Evolutionary conservation across 148 eudicot species (phyloP), one percentile per base, ranked within the genome.

Genomic region (Persicaria maculosa): DNA sequence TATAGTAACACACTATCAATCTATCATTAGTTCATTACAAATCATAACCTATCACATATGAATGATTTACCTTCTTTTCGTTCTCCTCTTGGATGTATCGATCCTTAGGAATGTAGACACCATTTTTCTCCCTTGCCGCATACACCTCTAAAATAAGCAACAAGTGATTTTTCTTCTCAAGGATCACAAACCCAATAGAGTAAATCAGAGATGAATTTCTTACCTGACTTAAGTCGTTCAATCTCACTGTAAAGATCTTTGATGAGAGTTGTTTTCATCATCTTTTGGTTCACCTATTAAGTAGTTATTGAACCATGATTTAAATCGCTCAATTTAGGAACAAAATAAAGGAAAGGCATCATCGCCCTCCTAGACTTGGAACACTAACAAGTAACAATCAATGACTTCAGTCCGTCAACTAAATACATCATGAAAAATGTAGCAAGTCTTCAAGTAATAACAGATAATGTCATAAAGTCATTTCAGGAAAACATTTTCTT

Each of bases 161-260:
- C 25, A 53, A 7, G 20, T 68, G 68, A 12, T 47, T 74, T 8
- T 20, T 12, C 6, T 25, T 44, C 46, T 22, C 22, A 7, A n/a
- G 44, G 59, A 77, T 12, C 5, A 57, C 68, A 44, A 67, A 20
- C 50, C 44, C 11, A 31, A 48, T 14, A 16, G 19, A 16, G 72
- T 6, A 7, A 4, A 20, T 55, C 1, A 67, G 48, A 57, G 20
- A 73, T 44, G 8, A 74, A 22, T 53, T 48, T 4, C 81, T 74
- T 74, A 89, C 96, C 98, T 16, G 90, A 87, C 80, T 93, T 90
- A 40, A 93, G 90, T 54, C 93, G 81, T 62, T 93, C 98, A 64
- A 93, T 93, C 86, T 93, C 98, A 76, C 92, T 89, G 75, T 93
- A 93, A 47, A 93, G 92, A 81, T 93, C 98, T 77, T 93, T 93